These are phyloP conservation scores for Metschnikowia cerradonensis DNA, from an alignment of 805 yeast species.

Conservation along the genomic window DNA sequence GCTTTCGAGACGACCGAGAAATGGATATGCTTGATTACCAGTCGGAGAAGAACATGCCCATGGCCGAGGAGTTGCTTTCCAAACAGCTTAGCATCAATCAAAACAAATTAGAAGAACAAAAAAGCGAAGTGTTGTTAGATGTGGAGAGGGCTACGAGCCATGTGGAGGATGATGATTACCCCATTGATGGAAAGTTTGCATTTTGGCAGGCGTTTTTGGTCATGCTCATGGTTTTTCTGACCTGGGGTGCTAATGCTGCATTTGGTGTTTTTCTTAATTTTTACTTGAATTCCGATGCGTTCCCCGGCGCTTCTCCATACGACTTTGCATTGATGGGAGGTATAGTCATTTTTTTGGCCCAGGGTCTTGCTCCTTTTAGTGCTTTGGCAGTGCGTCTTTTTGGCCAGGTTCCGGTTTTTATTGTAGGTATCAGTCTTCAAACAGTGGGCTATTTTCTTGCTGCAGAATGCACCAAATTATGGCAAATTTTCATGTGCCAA, in stretches of 20 bases:
- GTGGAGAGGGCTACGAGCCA: background rate
- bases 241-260: slow-evolving; percentile 58
- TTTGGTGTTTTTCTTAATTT: slow-evolving; percentile 56
- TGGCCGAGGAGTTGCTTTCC: slow-evolving; percentile 12
- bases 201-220: slow-evolving; percentile 20
- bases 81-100: slow-evolving; percentile 6
- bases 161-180: slow-evolving; percentile 10
- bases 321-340: slow-evolving; percentile 72
- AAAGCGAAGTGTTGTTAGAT: background rate
- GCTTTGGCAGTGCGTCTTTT: slow-evolving; percentile 38
- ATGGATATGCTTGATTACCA: slow-evolving; percentile 13
- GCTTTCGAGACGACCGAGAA: slow-evolving; percentile 16
- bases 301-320: slow-evolving; percentile 51
- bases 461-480: slow-evolving; percentile 50
- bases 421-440: slow-evolving; percentile 48
- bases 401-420: slow-evolving; percentile 48
- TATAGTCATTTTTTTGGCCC: slow-evolving; percentile 57
- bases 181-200: slow-evolving; percentile 17
- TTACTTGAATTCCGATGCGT: slow-evolving; percentile 40
- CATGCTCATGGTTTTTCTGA: slow-evolving; percentile 42
- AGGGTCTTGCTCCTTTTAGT: slow-evolving; percentile 51
- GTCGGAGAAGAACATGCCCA: slow-evolving; percentile 9
- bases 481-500: slow-evolving; percentile 68
- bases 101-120: background rate
- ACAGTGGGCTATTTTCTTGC: slow-evolving; percentile 58